Conservation (phyloP, 345 rosid genomes). For the Eucalyptus dawsonii region DNA sequence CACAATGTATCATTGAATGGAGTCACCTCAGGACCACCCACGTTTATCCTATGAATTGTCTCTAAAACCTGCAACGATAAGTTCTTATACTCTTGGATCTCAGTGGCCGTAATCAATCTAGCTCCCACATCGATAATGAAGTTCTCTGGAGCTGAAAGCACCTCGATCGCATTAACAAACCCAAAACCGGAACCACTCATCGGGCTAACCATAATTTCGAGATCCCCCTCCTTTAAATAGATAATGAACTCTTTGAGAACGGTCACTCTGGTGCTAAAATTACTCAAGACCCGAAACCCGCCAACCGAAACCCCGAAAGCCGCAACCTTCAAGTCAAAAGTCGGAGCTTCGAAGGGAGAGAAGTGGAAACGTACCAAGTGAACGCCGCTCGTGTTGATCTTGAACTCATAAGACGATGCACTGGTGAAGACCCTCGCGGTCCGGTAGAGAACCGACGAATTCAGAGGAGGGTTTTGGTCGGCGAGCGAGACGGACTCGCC, state of each 20-base stretch:
- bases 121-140: constrained; percentile 59
- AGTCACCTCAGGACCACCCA: constrained; percentile 71
- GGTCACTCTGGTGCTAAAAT: constrained; percentile 18
- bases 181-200: constrained; percentile 20
- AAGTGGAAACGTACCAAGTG: constrained; percentile 93
- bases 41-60: constrained; percentile 74
- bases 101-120: constrained; percentile 22
- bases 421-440: constrained; percentile 56
- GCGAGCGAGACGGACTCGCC: constrained; percentile 36
- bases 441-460: constrained; percentile 38
- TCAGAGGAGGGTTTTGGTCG: constrained; percentile 38
- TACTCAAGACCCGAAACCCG: constrained; percentile 32
- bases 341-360: constrained; percentile 54
- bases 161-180: constrained; percentile 72
- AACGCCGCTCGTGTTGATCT: constrained; percentile 28
- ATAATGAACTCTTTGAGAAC: constrained; percentile 49
- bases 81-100: constrained; percentile 34
- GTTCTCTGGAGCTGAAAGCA: constrained; percentile 60
- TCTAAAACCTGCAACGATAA: constrained; percentile 55
- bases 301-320: constrained; percentile 42
- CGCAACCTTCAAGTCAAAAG: constrained; percentile 32
- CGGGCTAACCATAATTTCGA: constrained; percentile 43
- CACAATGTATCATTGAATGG: constrained; percentile 89
- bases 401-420: constrained; percentile 32
- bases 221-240: constrained; percentile 15